Evolutionary conservation across 1,284 basidiomycete genomes (phyloP).

Genomic region (Pulveroboletus sp.): DNA sequence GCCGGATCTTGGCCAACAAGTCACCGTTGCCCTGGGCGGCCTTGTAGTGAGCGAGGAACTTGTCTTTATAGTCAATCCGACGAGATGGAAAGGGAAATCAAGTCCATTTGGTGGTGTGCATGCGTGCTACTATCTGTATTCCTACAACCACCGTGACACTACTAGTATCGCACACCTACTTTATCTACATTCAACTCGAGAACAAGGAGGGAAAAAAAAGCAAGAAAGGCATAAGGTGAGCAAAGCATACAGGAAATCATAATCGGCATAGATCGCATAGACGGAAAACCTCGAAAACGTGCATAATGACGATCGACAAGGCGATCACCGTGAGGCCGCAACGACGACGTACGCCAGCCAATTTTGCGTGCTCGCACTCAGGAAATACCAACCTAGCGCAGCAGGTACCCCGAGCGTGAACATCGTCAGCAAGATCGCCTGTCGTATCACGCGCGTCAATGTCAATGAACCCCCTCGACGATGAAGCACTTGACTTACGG

Average conservation of each 20-base stretch:
- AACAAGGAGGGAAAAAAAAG: too few relatives aligned
- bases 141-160: too few relatives aligned
- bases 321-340: slow-evolving; percentile 5
- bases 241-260: too few relatives aligned
- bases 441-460: not conserved
- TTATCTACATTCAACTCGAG: too few relatives aligned
- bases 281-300: too few relatives aligned
- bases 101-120: too few relatives aligned
- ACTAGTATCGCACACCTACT: too few relatives aligned
- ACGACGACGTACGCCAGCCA: slow-evolving; percentile 21
- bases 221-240: too few relatives aligned
- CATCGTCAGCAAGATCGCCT: slow-evolving; percentile 26
- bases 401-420: slow-evolving; percentile 24
- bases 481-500: slow-evolving; percentile 16
- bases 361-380: not conserved
- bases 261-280: too few relatives aligned
- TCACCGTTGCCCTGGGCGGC: slow-evolving; percentile 38
- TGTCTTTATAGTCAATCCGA: slow-evolving; percentile 60
- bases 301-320: not conserved
- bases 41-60: slow-evolving; percentile 55
- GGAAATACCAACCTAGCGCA: slow-evolving; percentile 23
- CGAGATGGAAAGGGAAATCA: too few relatives aligned
- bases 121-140: too few relatives aligned
- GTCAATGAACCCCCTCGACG: too few relatives aligned
- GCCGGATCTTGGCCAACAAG: slow-evolving; percentile 30